Evolutionary conservation across 2,329 filamentous ascomycete genomes (phyloP).

Genomic region (Xylariaceae sp.): DNA sequence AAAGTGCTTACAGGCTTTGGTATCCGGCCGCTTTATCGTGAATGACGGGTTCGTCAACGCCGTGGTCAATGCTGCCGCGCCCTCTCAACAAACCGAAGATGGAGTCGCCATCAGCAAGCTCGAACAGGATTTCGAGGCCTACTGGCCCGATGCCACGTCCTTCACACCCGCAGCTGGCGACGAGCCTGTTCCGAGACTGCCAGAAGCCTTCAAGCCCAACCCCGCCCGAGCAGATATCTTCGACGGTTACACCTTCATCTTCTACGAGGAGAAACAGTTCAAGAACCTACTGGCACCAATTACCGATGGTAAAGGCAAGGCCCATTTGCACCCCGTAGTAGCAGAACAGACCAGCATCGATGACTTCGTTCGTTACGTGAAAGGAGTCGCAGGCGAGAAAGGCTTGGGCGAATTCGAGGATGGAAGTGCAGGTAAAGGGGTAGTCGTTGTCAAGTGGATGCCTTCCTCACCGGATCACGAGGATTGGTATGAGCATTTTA

Average conservation of each 20-base stretch:
- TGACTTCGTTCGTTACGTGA: slow-evolving; percentile 77
- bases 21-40: slow-evolving; percentile 78
- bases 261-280: slow-evolving; percentile 74
- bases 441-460: slow-evolving; percentile 74
- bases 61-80: slow-evolving; percentile 57
- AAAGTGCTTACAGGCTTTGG: slow-evolving; percentile 80
- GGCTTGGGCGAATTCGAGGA: slow-evolving; percentile 63
- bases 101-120: slow-evolving; percentile 54
- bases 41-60: slow-evolving; percentile 71
- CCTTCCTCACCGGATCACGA: slow-evolving; percentile 53
- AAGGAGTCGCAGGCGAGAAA: slow-evolving; percentile 71
- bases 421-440: slow-evolving; percentile 63
- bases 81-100: slow-evolving; percentile 44
- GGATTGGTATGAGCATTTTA: slow-evolving; percentile 69
- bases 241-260: slow-evolving; percentile 83
- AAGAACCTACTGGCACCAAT: slow-evolving; percentile 73
- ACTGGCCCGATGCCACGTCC: slow-evolving; percentile 73
- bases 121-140: slow-evolving; percentile 73
- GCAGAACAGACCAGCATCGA: slow-evolving; percentile 64
- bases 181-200: slow-evolving; percentile 68
- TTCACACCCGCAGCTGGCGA: slow-evolving; percentile 72
- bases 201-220: slow-evolving; percentile 71
- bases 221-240: slow-evolving; percentile 68
- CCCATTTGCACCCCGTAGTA: slow-evolving; percentile 62
- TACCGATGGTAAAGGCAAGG: slow-evolving; percentile 79